Evolutionary conservation across 768 basidiomycete genomes (phyloP).

Genomic region (Roridomyces roridus): DNA sequence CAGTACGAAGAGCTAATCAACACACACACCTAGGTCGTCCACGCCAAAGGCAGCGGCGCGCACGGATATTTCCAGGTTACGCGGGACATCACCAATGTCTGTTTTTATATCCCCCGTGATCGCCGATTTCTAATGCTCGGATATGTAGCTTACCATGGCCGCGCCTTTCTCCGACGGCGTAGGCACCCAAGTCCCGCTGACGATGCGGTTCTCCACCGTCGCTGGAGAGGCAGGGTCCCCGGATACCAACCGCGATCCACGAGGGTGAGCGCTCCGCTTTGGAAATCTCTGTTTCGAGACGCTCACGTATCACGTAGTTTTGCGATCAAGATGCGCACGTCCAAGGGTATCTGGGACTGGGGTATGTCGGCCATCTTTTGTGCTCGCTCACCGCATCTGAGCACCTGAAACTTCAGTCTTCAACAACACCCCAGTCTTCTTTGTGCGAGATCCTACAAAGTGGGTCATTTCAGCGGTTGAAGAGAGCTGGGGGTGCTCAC

Average conservation of each 20-base stretch:
- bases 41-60: slow-evolving; percentile 25
- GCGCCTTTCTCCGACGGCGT: slow-evolving; percentile 25
- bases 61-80: slow-evolving; percentile 26
- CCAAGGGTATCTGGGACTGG: slow-evolving; percentile 25
- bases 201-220: slow-evolving; percentile 21
- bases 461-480: no score
- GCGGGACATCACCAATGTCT: slow-evolving; percentile 20
- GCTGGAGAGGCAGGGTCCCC: slow-evolving; percentile 21
- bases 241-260: slow-evolving; percentile 25
- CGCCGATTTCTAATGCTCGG: not conserved
- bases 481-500: no score
- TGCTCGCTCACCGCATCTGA: no score
- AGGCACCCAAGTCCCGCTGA: slow-evolving; percentile 20
- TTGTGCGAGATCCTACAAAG: slow-evolving; percentile 23
- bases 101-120: not conserved
- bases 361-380: no score
- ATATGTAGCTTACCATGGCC: slow-evolving; percentile 22
- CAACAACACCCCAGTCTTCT: slow-evolving; percentile 23
- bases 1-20: no score
- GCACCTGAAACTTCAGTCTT: no score
- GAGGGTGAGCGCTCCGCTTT: slow-evolving; percentile 2
- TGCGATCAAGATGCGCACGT: slow-evolving; percentile 23
- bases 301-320: not conserved
- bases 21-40: slow-evolving; percentile 9
- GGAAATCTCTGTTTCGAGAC: no score